These are phyloP conservation scores for Cladosporium phlei DNA, from an alignment of 2,329 filamentous ascomycete genomes.

Conservation along the genomic window DNA sequence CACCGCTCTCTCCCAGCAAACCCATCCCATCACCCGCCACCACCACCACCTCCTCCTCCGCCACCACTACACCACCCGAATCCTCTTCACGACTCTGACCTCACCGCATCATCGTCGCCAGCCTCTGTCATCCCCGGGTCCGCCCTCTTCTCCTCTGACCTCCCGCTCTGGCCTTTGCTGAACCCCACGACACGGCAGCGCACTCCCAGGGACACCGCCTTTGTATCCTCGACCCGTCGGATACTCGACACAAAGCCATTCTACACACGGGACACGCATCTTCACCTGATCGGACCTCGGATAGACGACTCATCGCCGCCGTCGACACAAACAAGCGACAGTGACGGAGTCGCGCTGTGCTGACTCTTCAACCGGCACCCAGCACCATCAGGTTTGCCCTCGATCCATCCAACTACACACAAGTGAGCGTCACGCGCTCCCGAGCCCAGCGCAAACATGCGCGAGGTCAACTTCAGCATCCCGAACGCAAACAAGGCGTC, in stretches of 20 bases:
- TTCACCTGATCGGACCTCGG: not conserved
- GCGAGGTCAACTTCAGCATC: constrained; percentile 99
- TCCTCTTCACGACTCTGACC: not conserved
- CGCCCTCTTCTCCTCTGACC: constrained; percentile 5
- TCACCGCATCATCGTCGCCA: not conserved
- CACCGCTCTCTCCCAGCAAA: too few species aligned
- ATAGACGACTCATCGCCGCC: not conserved
- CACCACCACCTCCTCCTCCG: not conserved
- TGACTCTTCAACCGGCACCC: not conserved
- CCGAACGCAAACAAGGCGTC: constrained; percentile 99
- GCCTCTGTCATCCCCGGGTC: not conserved
- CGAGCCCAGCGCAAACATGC: constrained; percentile 61
- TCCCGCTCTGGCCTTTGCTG: constrained; percentile 3
- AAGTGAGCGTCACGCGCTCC: constrained; percentile 10
- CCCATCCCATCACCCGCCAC: not conserved
- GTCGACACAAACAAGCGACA: constrained; percentile 4
- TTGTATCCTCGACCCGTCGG: constrained; percentile 7
- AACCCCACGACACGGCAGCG: constrained; percentile 6
- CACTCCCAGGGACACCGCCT: constrained; percentile 8
- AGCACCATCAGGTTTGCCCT: constrained; percentile 6
- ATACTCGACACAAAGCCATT: constrained; percentile 9
- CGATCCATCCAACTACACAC: constrained; percentile 2
- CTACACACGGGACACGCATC: not conserved
- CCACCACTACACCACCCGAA: not conserved
- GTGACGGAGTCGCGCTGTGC: constrained; percentile 3